These are phyloP conservation scores for Bolboschoenus planiculmis DNA, from an alignment of 176 grass and related monocot species.

Conservation along the genomic window DNA sequence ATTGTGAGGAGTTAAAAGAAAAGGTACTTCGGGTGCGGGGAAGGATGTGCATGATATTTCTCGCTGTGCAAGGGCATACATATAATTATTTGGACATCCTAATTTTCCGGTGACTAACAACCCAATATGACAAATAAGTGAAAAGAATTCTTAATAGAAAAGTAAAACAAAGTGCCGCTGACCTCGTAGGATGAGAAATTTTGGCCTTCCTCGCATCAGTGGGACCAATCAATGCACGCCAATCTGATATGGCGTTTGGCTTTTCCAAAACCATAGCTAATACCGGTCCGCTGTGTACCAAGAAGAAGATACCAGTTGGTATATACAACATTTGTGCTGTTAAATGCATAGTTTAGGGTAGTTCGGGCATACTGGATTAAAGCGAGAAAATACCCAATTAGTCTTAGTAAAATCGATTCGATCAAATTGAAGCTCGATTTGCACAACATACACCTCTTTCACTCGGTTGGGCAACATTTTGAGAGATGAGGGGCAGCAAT, in stretches of 20 bases:
- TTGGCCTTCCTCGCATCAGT: constrained; percentile 79
- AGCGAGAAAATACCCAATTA: neutral
- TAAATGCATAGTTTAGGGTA: neutral
- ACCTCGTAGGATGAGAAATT: constrained; percentile 73
- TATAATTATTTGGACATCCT: neutral
- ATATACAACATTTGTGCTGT: neutral
- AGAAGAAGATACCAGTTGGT: neutral
- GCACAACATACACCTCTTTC: neutral
- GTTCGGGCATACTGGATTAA: neutral
- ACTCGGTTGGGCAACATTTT: neutral
- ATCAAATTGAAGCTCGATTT: neutral
- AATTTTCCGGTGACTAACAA: neutral
- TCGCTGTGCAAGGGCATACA: neutral
- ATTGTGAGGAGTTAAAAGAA: neutral
- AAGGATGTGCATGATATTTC: neutral
- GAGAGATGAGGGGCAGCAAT: neutral
- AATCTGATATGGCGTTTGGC: constrained; percentile 48
- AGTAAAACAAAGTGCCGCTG: neutral
- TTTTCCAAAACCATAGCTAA: constrained; percentile 72
- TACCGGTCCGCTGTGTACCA: constrained; percentile 59
- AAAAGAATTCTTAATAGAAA: neutral
- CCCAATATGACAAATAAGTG: neutral
- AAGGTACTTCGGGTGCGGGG: neutral
- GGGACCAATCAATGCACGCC: constrained; percentile 82
- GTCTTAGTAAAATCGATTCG: neutral